Evolutionary conservation across 805 yeast genomes (phyloP).

Genomic region (Yamadazyma philogaea): DNA sequence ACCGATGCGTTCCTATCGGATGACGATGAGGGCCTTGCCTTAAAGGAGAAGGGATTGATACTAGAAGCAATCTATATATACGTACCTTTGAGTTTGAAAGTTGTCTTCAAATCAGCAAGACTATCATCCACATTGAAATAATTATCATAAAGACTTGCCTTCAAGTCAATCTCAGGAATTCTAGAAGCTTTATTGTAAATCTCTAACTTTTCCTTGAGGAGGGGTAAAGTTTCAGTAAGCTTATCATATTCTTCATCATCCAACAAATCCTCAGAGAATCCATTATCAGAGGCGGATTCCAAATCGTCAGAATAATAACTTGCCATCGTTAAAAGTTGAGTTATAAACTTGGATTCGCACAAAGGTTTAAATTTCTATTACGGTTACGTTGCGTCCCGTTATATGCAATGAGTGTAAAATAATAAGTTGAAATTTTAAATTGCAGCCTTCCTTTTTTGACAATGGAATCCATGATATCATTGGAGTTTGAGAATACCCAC

Average conservation of each 20-base stretch:
- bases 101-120: constrained; percentile 42
- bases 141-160: constrained; percentile 57
- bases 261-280: constrained; percentile 36
- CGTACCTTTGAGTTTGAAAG: constrained; percentile 17
- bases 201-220: constrained; percentile 33
- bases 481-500: no score
- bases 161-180: constrained; percentile 48
- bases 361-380: neutral
- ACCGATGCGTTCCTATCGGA: neutral
- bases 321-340: constrained; percentile 1
- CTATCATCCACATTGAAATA: constrained; percentile 55
- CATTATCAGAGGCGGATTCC: constrained; percentile 17
- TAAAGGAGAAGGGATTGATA: neutral
- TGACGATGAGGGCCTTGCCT: neutral
- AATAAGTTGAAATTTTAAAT: no score
- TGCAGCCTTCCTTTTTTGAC: no score
- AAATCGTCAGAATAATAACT: constrained; percentile 13
- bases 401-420: no score
- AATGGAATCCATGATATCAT: no score
- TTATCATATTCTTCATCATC: constrained; percentile 41
- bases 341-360: constrained; percentile 1
- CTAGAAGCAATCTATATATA: constrained; percentile 1
- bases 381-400: no score
- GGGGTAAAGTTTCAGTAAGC: constrained; percentile 43
- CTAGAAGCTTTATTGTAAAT: constrained; percentile 35